Percentiles rank a stretch among this genome's conserved stretches.
Conservation (phyloP, 345 rosid species). For the Lepidium africanum region DNA sequence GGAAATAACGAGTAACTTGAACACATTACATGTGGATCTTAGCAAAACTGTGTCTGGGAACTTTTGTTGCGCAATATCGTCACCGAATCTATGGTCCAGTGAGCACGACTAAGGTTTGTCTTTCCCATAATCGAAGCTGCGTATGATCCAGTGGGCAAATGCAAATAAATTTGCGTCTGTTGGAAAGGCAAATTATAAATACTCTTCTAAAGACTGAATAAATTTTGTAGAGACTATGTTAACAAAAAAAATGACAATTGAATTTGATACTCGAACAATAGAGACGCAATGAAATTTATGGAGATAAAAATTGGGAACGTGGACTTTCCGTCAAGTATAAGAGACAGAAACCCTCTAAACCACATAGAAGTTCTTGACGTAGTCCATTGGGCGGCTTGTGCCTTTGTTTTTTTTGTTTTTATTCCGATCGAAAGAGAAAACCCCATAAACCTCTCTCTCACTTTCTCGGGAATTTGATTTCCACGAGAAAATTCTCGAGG, state of each 20-base stretch:
- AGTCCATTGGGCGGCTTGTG: conserved; percentile 4
- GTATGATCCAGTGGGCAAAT: background rate
- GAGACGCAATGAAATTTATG: background rate
- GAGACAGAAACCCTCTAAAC: background rate
- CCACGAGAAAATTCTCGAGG: background rate
- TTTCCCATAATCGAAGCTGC: no score
- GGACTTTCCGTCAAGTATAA: background rate
- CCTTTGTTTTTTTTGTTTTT: background rate
- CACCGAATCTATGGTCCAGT: conserved; percentile 4
- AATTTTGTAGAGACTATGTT: no score
- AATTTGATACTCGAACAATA: no score
- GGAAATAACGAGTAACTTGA: background rate
- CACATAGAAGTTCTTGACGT: background rate
- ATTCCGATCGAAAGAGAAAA: background rate
- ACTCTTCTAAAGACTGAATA: no score
- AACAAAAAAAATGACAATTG: no score
- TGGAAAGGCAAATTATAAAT: no score
- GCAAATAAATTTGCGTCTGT: no score
- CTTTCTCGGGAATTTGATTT: conserved; percentile 17
- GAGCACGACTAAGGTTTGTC: background rate
- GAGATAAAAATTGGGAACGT: background rate
- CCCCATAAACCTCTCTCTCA: conserved; percentile 22
- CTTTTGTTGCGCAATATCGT: conserved; percentile 34
- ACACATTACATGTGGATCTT: background rate
- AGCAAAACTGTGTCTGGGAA: background rate